These are phyloP conservation scores for Dissoconium aciculare DNA, from an alignment of 2,329 filamentous ascomycete species.

Conservation along the genomic window DNA sequence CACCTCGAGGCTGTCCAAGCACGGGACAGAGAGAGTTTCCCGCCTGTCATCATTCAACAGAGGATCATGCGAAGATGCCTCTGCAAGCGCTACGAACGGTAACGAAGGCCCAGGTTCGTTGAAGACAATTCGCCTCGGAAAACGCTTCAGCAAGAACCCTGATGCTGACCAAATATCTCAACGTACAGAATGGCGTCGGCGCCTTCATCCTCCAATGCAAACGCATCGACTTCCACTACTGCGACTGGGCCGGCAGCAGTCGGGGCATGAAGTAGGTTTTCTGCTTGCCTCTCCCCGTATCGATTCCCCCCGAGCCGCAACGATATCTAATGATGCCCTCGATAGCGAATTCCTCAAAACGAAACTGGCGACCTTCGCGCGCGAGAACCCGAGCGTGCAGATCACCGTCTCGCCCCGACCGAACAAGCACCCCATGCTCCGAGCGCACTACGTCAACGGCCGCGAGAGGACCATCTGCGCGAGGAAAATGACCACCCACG, in stretches of 20 bases:
- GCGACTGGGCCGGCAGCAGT: slow-evolving; percentile 88
- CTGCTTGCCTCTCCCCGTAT: not conserved
- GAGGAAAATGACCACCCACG: slow-evolving; percentile 63
- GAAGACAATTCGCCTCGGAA: slow-evolving; percentile 1
- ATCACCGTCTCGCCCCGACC: slow-evolving; percentile 82
- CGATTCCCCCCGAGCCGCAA: not conserved
- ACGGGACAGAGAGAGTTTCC: too few species aligned
- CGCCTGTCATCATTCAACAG: too few species aligned
- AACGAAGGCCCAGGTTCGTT: slow-evolving; percentile 40
- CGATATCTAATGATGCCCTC: slow-evolving; percentile 3
- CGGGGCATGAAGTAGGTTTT: slow-evolving; percentile 76
- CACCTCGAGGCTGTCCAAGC: too few species aligned
- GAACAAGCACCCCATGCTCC: slow-evolving; percentile 75
- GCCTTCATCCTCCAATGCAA: slow-evolving; percentile 97
- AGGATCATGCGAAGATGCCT: slow-evolving; percentile 27
- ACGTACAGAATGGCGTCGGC: slow-evolving; percentile 73
- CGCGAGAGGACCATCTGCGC: slow-evolving; percentile 75
- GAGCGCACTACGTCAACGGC: slow-evolving; percentile 87
- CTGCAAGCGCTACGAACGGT: slow-evolving; percentile 38
- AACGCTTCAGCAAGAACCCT: not conserved
- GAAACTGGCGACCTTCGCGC: slow-evolving; percentile 61
- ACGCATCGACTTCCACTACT: slow-evolving; percentile 90
- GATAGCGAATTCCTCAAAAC: slow-evolving; percentile 68
- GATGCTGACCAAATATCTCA: slow-evolving; percentile 5
- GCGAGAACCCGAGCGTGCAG: slow-evolving; percentile 73